Base-by-base conservation (phyloP, 2,329 filamentous ascomycete species). In the Xylariales sp. region DNA sequence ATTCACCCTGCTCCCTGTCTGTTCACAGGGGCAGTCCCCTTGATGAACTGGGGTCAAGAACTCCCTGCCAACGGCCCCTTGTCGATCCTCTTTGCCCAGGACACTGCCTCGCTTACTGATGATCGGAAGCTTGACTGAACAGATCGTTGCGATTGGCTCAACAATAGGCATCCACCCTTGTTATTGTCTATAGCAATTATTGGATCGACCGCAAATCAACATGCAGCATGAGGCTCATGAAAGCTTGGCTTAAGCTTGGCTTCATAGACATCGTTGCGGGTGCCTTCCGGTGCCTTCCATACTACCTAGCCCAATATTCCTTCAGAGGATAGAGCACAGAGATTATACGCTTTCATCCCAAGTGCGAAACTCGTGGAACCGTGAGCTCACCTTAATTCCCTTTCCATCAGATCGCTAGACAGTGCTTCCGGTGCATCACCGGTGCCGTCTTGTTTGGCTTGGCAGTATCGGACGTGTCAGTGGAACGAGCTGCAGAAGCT, bases 381-480 rank as follows among this genome's bases (percentile, higher is more conserved):
- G 21, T 38, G 20, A 42, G 43, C 40, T 19, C 27, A 19, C 36
- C n/a, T 16, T 29, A n/a, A 24, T 29, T 39, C 27, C 22, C 25
- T 22, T 31, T 24, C 25, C 20, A 28, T 39, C 36, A 29, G 27
- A 27, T 31, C 27, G 9, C 20, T 12, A 21, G 22, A 11, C 16
- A 12, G 25, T 11, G 14, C 24, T 39, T 39, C 36, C 36, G 36
- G 8, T 9, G 20, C 10, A 10, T 12, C 31, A 27, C 36, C 36
- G 36, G 36, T 27, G 36, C 36, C 31, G 25, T 15, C 16, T 20
- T 40, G 21, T 34, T 31, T 40, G 42, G 36, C 42, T 38, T 41
- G 33, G 27, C 32, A 38, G 27, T 33, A 33, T 33, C 38, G 38
- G 20, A 20, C 38, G 20, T 39, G 22, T 9, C 38, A 22, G 8